Evolutionary conservation across 2,329 filamentous ascomycete genomes (phyloP), one percentile per base, ranked within the genome.

Genomic region (Trichoderma cornu-damae): DNA sequence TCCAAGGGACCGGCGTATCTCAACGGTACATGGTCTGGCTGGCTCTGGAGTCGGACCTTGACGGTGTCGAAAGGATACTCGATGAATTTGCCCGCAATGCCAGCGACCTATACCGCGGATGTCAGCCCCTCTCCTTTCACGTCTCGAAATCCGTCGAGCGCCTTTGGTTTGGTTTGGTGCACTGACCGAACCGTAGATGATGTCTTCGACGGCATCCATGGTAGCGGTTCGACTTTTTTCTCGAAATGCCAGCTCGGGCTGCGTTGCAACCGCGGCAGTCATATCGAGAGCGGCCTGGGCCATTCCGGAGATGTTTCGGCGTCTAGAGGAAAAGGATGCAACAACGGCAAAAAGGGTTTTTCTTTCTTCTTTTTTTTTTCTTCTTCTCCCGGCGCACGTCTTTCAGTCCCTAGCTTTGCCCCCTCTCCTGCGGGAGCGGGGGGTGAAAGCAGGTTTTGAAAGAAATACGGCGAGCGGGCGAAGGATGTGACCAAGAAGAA

Each of bases 11-110:
- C 94, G 5, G 77, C 84, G 72, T 96, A 97, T 60, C 83, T 86
- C 18, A 92, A 82, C 14, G 90, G 91, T 2, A 90, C 79, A 66
- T 87, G 84, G 71, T 93, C 88, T 32, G 91, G 89, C 72, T 97
- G 93, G n/a, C 93, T 94, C 72, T 99, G 94, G 9, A 99, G 83
- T 38, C 94, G 89, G 60, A 99, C 94, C 75, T 99, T 99, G 72
- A 99, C 87, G 0, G 94, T 99, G 74, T 99, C 94, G 74, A 99
- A 99, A 22, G 94, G 94, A 71, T 96, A 99, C 72, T 99, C 94
- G 69, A 99, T 93, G 71, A 93, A 90, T 77, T 97, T 99, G 61
- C 93, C 93, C 34, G 90, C 86, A 59, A 95, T 84, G 60, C 94
- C 94, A 56, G 93, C 92, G 59, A 83, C 72, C 88, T 91, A 62